phyloP scores from a whole-genome alignment of 1,139 yeast species.

The Blastobotrys capitulatus region DNA sequence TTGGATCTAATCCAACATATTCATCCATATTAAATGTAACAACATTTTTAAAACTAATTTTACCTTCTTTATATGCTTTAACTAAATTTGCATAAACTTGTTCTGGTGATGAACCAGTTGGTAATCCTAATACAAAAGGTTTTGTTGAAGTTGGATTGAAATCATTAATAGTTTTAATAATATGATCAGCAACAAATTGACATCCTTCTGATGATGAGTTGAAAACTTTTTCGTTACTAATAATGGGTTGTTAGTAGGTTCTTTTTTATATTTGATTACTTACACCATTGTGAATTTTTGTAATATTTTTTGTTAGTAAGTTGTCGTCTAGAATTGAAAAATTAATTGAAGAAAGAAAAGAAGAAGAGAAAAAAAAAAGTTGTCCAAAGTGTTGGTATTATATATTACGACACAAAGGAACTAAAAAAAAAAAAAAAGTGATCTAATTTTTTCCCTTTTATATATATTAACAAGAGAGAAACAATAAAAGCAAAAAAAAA shows the following conservation, averaged over 20 bases:
- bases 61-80: slow-evolving; percentile 42
- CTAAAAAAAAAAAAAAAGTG: not conserved
- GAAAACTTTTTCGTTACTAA: slow-evolving; percentile 14
- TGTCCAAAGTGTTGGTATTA: not conserved
- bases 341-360: not conserved
- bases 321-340: not conserved
- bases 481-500: not conserved
- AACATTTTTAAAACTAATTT: slow-evolving; percentile 48
- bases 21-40: slow-evolving; percentile 64
- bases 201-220: slow-evolving; percentile 39
- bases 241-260: too few relatives aligned
- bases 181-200: slow-evolving; percentile 45
- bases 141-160: slow-evolving; percentile 44
- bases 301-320: too few relatives aligned
- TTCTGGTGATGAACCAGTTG: slow-evolving; percentile 64
- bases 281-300: not conserved
- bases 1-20: slow-evolving; percentile 47
- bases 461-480: not conserved
- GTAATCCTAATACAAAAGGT: slow-evolving; percentile 58
- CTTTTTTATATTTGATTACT: not conserved
- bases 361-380: not conserved
- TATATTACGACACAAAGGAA: not conserved
- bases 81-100: slow-evolving; percentile 49
- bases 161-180: slow-evolving; percentile 41
- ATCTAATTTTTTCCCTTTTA: slow-evolving; percentile 3